Conservation (phyloP, 2,329 filamentous ascomycete genomes). For the Amauroascus verrucosus region DNA sequence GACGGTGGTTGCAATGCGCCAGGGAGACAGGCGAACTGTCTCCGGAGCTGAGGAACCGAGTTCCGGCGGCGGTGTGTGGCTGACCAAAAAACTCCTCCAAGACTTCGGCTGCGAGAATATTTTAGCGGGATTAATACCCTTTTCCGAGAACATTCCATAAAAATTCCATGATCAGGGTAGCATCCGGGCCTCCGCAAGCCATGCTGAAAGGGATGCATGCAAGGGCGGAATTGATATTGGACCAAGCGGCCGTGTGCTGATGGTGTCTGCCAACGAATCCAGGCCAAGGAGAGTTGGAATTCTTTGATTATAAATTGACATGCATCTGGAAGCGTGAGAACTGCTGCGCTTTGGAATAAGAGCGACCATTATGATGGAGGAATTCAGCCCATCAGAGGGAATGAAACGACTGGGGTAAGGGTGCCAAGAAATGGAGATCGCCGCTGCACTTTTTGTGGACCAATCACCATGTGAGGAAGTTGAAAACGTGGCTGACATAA, state of each 20-base stretch:
- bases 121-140: not conserved
- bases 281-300: not conserved
- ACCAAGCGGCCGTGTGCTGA: not conserved
- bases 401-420: not conserved
- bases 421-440: not conserved
- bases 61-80: no score
- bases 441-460: not conserved
- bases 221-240: not conserved
- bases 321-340: no score
- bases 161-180: slow-evolving; percentile 1
- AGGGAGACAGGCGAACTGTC: no score
- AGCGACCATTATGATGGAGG: no score
- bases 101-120: no score
- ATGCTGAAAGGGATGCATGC: not conserved
- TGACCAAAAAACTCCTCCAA: no score
- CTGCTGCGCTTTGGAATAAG: no score
- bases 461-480: not conserved
- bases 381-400: no score
- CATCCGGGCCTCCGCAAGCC: not conserved
- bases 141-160: slow-evolving; percentile 1
- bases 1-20: no score
- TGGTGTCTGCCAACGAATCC: not conserved
- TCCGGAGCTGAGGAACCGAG: no score
- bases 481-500: not conserved
- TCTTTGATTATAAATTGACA: not conserved